Conservation (phyloP, 345 rosid genomes). For the Heritiera fomes region DNA sequence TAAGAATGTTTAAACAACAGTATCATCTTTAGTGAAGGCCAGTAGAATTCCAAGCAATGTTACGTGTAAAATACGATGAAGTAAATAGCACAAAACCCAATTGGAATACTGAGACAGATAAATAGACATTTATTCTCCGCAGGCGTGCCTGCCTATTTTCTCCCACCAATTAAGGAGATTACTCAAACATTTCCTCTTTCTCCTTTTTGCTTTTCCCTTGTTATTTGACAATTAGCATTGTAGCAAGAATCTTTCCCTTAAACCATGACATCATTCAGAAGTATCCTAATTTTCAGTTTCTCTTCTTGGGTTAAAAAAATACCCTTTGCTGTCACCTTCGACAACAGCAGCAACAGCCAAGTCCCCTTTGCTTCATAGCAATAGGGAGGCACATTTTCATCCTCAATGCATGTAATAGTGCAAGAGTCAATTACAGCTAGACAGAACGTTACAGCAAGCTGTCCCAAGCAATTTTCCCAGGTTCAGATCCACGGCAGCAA, state of each 20-base stretch:
- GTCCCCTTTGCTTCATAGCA: constrained; percentile 12
- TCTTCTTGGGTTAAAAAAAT: background rate
- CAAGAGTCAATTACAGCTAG: background rate
- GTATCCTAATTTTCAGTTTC: background rate
- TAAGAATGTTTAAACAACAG: background rate
- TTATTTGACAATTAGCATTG: background rate
- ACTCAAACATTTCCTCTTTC: constrained; percentile 4
- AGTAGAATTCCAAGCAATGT: constrained; percentile 12
- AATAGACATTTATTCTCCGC: background rate
- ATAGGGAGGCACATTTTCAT: constrained; percentile 7
- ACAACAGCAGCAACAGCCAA: background rate
- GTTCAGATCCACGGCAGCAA: background rate
- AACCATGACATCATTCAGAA: background rate
- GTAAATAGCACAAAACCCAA: background rate
- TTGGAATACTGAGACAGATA: background rate
- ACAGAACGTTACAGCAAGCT: background rate
- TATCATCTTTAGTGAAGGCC: background rate
- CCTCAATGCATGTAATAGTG: background rate
- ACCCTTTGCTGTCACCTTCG: background rate
- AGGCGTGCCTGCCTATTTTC: background rate
- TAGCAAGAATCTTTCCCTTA: background rate
- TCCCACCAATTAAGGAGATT: background rate
- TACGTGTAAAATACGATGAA: background rate
- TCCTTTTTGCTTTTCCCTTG: no score
- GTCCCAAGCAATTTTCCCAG: background rate